These are phyloP conservation scores for Cunninghamia lanceolata DNA, from an alignment of 75 land plant genomes.

Conservation along the genomic window DNA sequence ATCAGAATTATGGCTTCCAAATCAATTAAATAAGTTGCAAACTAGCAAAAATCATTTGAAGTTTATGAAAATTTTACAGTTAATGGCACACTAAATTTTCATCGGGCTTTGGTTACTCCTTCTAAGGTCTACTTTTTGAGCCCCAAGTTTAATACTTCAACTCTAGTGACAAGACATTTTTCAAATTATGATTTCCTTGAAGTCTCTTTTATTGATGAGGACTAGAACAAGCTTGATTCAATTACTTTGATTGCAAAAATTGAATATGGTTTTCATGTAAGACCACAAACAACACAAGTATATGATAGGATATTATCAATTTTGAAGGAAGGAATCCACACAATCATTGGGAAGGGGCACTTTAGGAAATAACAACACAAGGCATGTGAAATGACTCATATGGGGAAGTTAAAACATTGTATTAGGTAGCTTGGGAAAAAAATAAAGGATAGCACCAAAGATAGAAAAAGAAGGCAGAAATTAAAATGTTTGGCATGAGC, in stretches of 20 bases:
- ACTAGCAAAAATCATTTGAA: conserved; percentile 7
- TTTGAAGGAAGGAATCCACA: conserved; percentile 66
- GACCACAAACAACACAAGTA: too few species aligned
- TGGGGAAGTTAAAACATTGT: too few species aligned
- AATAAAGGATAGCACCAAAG: too few species aligned
- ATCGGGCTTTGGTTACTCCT: conserved; percentile 71
- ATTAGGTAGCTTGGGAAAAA: too few species aligned
- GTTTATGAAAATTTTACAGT: conserved; percentile 1
- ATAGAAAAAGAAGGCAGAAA: too few species aligned
- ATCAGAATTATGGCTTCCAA: conserved; percentile 33
- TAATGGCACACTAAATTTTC: conserved; percentile 50
- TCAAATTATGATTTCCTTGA: conserved; percentile 60
- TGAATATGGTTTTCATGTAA: conserved; percentile 24
- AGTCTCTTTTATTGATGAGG: conserved; percentile 87
- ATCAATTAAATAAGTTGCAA: conserved; percentile 4
- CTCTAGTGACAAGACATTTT: conserved; percentile 65
- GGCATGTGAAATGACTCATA: too few species aligned
- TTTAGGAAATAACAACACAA: too few species aligned
- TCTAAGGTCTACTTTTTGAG: conserved; percentile 71
- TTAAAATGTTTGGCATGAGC: too few species aligned
- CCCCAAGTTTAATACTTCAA: conserved; percentile 74
- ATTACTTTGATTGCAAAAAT: conserved; percentile 27
- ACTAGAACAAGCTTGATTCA: conserved; percentile 50
- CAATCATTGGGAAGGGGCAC: too few species aligned
- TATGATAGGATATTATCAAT: too few species aligned